Evolutionary conservation across 768 basidiomycete genomes (phyloP).

Genomic region (Mycena venus): DNA sequence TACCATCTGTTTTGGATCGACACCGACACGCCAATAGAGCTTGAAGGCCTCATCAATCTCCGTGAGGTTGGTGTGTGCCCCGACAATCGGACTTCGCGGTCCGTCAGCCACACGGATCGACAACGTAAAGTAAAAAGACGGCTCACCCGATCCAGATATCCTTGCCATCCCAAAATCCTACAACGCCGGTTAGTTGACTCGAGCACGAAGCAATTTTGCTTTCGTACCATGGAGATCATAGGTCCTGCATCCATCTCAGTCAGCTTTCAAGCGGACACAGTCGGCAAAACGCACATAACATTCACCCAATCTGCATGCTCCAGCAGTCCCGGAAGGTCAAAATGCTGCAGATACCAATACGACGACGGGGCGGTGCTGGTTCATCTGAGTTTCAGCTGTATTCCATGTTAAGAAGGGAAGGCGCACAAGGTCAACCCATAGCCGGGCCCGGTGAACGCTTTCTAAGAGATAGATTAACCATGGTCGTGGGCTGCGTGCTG

Average conservation of each 20-base stretch:
- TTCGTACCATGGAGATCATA: slow-evolving; percentile 41
- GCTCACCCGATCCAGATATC: slow-evolving; percentile 28
- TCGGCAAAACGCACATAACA: slow-evolving; percentile 1
- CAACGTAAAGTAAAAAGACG: neutral
- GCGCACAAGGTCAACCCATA: slow-evolving; percentile 41
- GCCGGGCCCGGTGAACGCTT: slow-evolving; percentile 33
- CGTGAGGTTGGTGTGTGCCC: slow-evolving; percentile 33
- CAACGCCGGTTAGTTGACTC: neutral
- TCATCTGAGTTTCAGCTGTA: too few relatives aligned
- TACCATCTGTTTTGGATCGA: slow-evolving; percentile 38
- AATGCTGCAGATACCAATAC: slow-evolving; percentile 48
- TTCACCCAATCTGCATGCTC: slow-evolving; percentile 39
- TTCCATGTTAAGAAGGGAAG: too few relatives aligned
- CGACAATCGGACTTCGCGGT: slow-evolving; percentile 26
- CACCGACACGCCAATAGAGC: slow-evolving; percentile 36
- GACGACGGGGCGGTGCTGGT: slow-evolving; percentile 39
- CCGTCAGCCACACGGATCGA: neutral
- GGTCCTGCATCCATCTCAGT: slow-evolving; percentile 32
- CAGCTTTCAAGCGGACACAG: neutral
- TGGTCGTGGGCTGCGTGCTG: neutral
- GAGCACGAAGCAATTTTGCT: neutral
- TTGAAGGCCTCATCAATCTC: slow-evolving; percentile 42
- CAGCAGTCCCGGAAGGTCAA: slow-evolving; percentile 40
- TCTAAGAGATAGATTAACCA: neutral
- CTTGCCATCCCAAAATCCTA: slow-evolving; percentile 40